Percentiles rank a stretch among this genome's conserved stretches.
phyloP scores from a whole-genome alignment of 106 monocot genomes.

The Chionographis japonica region DNA sequence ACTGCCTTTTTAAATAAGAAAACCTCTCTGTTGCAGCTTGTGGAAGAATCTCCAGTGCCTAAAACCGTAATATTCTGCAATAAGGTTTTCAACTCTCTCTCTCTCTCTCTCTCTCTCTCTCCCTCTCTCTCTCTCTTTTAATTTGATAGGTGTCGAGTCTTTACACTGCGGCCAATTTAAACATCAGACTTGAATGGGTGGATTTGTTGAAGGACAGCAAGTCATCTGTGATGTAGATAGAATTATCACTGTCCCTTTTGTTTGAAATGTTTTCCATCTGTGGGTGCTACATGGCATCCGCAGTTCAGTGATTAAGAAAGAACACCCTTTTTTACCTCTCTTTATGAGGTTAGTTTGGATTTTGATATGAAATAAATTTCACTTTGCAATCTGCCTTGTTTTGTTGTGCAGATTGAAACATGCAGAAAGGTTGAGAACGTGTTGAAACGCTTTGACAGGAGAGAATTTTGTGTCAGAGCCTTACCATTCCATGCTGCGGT shows the following conservation, averaged over 20 bases:
- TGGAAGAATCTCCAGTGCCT: conserved; percentile 62
- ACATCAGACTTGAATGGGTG: no score
- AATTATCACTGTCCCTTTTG: no score
- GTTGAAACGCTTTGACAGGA: conserved; percentile 74
- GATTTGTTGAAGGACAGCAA: no score
- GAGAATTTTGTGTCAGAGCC: conserved; percentile 47
- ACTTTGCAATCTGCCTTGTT: background rate
- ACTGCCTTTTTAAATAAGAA: conserved; percentile 92
- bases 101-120: background rate
- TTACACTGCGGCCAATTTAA: no score
- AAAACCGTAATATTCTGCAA: conserved; percentile 99
- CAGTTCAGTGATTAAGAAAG: no score
- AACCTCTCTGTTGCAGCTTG: conserved; percentile 65
- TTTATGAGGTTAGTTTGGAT: no score
- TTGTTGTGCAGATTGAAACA: conserved; percentile 76
- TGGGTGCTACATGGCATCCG: no score
- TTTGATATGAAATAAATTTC: background rate
- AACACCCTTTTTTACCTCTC: no score
- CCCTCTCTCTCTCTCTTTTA: background rate
- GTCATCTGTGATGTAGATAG: no score
- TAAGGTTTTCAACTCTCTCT: conserved; percentile 45
- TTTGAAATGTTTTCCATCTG: no score
- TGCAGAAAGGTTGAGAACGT: conserved; percentile 96
- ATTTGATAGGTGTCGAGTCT: no score
- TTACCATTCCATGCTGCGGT: conserved; percentile 91